Base-by-base conservation (phyloP, 2,329 filamentous ascomycete genomes). In the Claviceps africana region DNA sequence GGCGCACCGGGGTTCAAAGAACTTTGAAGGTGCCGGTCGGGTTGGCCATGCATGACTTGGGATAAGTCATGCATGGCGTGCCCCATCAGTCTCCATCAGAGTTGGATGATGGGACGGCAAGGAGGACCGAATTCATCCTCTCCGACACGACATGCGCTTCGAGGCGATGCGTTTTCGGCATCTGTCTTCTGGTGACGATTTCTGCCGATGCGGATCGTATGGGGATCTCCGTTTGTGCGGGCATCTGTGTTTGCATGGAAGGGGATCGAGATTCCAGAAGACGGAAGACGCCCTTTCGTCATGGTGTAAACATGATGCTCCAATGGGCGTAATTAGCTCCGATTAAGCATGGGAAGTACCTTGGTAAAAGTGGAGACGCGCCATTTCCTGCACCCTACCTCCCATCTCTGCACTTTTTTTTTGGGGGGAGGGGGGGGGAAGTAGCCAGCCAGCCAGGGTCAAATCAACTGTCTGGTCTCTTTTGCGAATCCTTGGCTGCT, bases 251-350 rank as follows among this genome's bases (percentile, higher is more conserved):
- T 45, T 19, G 43, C n/a, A 33, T 17, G 37, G 44, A 31, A 17
- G n/a, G 43, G 31, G 37, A 56, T 58, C 55, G 56, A 57, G 55
- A 57, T 57, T 55, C 19, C 44, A 30, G n/a, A n/a, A n/a, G n/a
- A n/a, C n/a, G n/a, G 37, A 25, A 30, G 13, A 11, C 22, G 22
- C 43, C 44, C 33, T 52, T 52, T 52, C 48, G 31, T 47, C 35
- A 35, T 30, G 37, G 37, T 43, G 35, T 44, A 44, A 37, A 44
- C 50, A 47, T 47, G 50, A 51, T 33, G 50, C 33, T 33, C 25
- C 17, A 45, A 51, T 51, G 40, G 49, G 49, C 30, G 30, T 51
- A 42, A 44, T 19, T 31, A 35, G 25, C 21, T 15, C 15, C 19
- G 22, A n/a, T n/a, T n/a, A n/a, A n/a, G n/a, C n/a, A n/a, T n/a